Evolutionary conservation across 2,329 filamentous ascomycete species (phyloP).

Genomic region (Trichoderma sp.): DNA sequence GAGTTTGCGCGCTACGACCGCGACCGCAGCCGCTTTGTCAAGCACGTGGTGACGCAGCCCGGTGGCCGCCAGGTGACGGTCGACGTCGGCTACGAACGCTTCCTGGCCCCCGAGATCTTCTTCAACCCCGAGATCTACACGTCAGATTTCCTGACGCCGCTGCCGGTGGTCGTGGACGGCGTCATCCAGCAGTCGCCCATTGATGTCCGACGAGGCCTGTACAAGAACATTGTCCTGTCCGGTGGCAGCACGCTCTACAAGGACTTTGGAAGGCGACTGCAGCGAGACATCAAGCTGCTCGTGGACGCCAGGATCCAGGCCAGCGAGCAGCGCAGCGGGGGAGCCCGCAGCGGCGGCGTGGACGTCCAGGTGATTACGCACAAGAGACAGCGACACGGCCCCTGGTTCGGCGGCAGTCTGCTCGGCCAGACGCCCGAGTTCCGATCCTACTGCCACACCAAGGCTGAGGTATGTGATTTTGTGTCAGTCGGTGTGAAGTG

Average conservation of each 20-base stretch:
- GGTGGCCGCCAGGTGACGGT: conserved; percentile 83
- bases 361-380: conserved; percentile 98
- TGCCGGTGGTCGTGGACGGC: conserved; percentile 90
- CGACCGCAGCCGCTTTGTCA: conserved; percentile 86
- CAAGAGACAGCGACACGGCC: conserved; percentile 94
- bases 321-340: conserved; percentile 87
- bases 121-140: conserved; percentile 99
- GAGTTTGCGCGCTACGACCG: conserved; percentile 94
- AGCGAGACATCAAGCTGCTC: conserved; percentile 94
- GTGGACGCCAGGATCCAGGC: conserved; percentile 92
- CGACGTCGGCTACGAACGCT: conserved; percentile 96
- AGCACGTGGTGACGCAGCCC: conserved; percentile 83
- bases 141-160: conserved; percentile 94
- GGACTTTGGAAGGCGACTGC: conserved; percentile 93
- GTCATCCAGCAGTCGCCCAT: conserved; percentile 98
- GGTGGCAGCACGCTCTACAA: conserved; percentile 98
- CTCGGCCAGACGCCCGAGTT: conserved; percentile 98
- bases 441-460: conserved; percentile 97
- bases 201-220: conserved; percentile 92
- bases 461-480: conserved; percentile 62
- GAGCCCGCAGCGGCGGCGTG: conserved; percentile 88
- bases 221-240: conserved; percentile 99
- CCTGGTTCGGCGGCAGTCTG: conserved; percentile 97
- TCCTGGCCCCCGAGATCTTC: conserved; percentile 97
- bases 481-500: too few species aligned